These are phyloP conservation scores for Aspergillus pseudoglaucus DNA, from an alignment of 2,329 filamentous ascomycete species.

Conservation along the genomic window DNA sequence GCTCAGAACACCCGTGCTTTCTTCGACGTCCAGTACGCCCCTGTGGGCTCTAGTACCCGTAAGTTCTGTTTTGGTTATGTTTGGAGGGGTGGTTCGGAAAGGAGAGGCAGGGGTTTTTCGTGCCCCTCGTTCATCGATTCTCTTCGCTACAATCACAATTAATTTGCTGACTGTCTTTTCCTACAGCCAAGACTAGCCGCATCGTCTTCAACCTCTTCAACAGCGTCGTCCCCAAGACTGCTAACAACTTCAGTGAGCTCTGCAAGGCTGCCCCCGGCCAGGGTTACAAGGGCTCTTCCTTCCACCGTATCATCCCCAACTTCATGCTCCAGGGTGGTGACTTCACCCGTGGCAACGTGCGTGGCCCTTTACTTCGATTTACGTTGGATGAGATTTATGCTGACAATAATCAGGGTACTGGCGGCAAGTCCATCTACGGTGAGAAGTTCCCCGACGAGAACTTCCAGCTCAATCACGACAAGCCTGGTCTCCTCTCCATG, in stretches of 20 bases:
- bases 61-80: constrained; percentile 24
- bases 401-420: constrained; percentile 62
- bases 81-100: too few species aligned
- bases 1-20: constrained; percentile 56
- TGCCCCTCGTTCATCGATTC: constrained; percentile 5
- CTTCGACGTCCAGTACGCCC: constrained; percentile 65
- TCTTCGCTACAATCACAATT: background rate
- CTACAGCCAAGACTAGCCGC: constrained; percentile 63
- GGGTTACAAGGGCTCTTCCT: constrained; percentile 74
- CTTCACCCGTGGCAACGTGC: constrained; percentile 86
- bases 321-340: constrained; percentile 98
- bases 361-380: constrained; percentile 27
- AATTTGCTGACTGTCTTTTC: background rate
- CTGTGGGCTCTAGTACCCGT: constrained; percentile 22
- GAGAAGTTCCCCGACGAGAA: constrained; percentile 94
- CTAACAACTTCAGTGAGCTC: constrained; percentile 76
- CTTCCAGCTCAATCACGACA: constrained; percentile 68
- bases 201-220: constrained; percentile 88
- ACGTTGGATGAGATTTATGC: background rate
- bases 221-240: constrained; percentile 80
- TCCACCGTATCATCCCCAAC: constrained; percentile 87
- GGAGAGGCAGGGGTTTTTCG: constrained; percentile 5
- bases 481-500: constrained; percentile 81
- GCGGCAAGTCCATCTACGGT: constrained; percentile 90
- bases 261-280: constrained; percentile 75